A percentile compares a stretch with the other conserved stretches of the same genome.
Conservation (phyloP, 2,329 filamentous ascomycete species). For the Talaromyces pinophilus region DNA sequence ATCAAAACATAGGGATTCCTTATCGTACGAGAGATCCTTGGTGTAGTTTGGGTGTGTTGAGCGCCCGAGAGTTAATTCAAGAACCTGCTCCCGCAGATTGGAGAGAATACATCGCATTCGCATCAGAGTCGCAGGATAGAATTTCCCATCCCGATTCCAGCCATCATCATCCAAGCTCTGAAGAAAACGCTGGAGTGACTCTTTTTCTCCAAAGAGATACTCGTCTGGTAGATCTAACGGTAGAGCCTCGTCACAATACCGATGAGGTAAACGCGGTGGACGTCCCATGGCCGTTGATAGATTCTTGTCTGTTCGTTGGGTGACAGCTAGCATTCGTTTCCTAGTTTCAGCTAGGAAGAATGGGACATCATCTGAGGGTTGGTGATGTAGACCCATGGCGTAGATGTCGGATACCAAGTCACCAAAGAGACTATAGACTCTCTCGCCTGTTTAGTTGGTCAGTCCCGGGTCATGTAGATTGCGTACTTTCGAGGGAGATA, state of each 20-base stretch:
- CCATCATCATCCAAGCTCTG: conserved; percentile 25
- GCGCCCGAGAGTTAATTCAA: conserved; percentile 26
- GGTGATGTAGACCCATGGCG: conserved; percentile 12
- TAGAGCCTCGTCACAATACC: conserved; percentile 30
- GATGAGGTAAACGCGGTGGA: conserved; percentile 31
- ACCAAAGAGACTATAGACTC: conserved; percentile 22
- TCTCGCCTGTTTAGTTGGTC: conserved; percentile 20
- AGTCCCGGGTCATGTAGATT: background rate
- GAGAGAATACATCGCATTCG: conserved; percentile 27
- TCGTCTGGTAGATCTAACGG: conserved; percentile 33
- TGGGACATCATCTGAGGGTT: conserved; percentile 20
- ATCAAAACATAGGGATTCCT: background rate
- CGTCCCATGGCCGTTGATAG: conserved; percentile 32
- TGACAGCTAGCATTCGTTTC: conserved; percentile 30
- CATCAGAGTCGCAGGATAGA: conserved; percentile 26
- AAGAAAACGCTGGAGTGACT: conserved; percentile 15
- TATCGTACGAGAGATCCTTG: background rate
- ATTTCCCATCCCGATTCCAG: conserved; percentile 25
- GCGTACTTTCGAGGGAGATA: background rate
- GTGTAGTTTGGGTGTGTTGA: background rate
- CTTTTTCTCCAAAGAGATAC: conserved; percentile 25
- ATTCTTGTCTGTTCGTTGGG: conserved; percentile 32
- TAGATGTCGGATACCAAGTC: conserved; percentile 25
- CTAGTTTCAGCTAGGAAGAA: conserved; percentile 33
- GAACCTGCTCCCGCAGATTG: conserved; percentile 26